phyloP scores from a whole-genome alignment of 2,329 filamentous ascomycete genomes.

The Diplocarpon mali region DNA sequence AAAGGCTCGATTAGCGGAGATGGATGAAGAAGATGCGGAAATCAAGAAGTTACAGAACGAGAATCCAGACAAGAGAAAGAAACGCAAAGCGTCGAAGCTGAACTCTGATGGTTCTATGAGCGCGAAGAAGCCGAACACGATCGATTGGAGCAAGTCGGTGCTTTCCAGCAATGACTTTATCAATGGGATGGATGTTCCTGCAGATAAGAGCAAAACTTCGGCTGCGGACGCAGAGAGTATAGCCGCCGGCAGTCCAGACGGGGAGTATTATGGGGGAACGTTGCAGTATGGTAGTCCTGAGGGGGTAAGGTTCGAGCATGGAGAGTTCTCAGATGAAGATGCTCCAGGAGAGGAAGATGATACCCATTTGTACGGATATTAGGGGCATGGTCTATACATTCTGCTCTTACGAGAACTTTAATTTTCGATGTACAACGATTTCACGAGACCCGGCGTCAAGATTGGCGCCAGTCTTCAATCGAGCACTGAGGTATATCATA shows the following conservation, averaged over 20 bases:
- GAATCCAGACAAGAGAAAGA: neutral
- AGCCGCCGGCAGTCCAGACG: neutral
- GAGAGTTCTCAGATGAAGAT: conserved; percentile 7
- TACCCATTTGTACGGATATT: conserved; percentile 1
- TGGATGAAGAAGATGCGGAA: conserved; percentile 10
- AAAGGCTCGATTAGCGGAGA: conserved; percentile 12
- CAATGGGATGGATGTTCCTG: neutral
- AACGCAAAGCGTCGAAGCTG: conserved; percentile 1
- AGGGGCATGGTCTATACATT: neutral
- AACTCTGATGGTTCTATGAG: neutral
- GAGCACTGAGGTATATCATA: too few relatives aligned
- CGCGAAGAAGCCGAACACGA: neutral
- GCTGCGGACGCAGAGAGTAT: neutral
- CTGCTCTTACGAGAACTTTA: neutral
- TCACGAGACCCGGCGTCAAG: too few relatives aligned
- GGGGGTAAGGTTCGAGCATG: neutral
- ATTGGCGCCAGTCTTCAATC: too few relatives aligned
- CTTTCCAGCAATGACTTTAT: neutral
- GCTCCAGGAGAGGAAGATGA: conserved; percentile 10
- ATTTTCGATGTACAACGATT: too few relatives aligned
- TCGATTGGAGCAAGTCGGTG: neutral
- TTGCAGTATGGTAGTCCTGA: conserved; percentile 1
- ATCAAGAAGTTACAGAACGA: neutral
- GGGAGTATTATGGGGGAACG: neutral
- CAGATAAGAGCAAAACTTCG: neutral